Evolutionary conservation across 208 protist genomes (phyloP).

Genomic region (Leishmania tropica): DNA sequence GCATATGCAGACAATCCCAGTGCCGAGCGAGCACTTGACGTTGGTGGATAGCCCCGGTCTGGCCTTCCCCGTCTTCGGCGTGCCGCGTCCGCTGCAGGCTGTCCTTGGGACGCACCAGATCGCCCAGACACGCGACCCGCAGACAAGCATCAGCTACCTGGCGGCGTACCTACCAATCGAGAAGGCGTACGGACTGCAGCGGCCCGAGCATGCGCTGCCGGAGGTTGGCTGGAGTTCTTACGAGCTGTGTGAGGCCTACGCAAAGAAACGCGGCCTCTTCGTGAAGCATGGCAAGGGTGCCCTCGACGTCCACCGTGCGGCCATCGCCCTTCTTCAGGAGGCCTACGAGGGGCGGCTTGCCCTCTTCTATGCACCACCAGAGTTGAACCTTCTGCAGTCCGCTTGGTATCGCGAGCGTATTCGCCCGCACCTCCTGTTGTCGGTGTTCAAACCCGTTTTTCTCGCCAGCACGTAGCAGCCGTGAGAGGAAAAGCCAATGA

Average conservation of each 20-base stretch:
- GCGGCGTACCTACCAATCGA: constrained; percentile 92
- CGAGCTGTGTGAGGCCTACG: constrained; percentile 93
- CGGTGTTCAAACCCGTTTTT: constrained; percentile 28
- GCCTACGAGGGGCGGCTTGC: constrained; percentile 85
- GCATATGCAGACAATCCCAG: constrained; percentile 95
- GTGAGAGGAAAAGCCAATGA: not conserved
- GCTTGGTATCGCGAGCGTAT: constrained; percentile 47
- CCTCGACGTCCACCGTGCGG: constrained; percentile 90
- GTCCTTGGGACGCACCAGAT: constrained; percentile 96
- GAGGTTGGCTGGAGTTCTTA: constrained; percentile 85
- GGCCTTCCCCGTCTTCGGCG: constrained; percentile 86
- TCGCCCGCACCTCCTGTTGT: constrained; percentile 40
- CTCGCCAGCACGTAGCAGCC: not conserved
- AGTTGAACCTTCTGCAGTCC: constrained; percentile 56
- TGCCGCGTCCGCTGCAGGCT: constrained; percentile 90
- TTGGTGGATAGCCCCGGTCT: constrained; percentile 97
- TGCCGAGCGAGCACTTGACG: constrained; percentile 81
- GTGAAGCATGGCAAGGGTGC: constrained; percentile 86
- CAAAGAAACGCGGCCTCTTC: constrained; percentile 86
- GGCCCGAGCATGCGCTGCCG: constrained; percentile 53
- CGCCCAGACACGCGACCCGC: constrained; percentile 96
- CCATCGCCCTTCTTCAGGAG: constrained; percentile 88
- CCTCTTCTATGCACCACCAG: constrained; percentile 87
- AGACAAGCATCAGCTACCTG: constrained; percentile 90
- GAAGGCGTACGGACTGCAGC: constrained; percentile 85